Percentiles rank a stretch among this genome's conserved stretches.
These are phyloP conservation scores for Gentiana straminea DNA, from an alignment of 257 asterid species.

Conservation along the genomic window DNA sequence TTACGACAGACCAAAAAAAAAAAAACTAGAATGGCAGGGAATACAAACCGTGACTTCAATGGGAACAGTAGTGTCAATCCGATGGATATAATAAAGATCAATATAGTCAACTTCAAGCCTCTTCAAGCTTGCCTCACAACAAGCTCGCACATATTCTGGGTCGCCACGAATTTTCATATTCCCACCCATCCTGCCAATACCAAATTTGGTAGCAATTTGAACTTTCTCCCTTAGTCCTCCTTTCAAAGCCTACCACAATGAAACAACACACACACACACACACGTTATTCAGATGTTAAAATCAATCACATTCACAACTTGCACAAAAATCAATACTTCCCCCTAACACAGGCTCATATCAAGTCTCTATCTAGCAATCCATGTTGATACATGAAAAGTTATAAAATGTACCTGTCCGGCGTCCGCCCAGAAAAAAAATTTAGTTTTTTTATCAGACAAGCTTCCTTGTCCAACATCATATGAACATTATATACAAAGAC, in stretches of 20 bases:
- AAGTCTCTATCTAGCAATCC: not conserved
- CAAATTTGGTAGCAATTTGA: constrained; percentile 25
- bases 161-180: constrained; percentile 20
- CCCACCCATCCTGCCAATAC: constrained; percentile 1
- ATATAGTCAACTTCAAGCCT: constrained; percentile 22
- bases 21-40: not conserved
- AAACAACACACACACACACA: not conserved
- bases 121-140: constrained; percentile 30
- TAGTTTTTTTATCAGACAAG: too few relatives aligned
- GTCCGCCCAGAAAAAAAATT: too few relatives aligned
- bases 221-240: constrained; percentile 20
- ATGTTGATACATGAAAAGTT: not conserved
- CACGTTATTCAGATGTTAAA: not conserved
- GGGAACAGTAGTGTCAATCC: constrained; percentile 24
- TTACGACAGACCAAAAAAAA: too few relatives aligned
- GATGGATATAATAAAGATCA: constrained; percentile 30
- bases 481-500: too few relatives aligned
- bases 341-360: not conserved
- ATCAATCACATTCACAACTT: not conserved
- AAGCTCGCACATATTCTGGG: constrained; percentile 26
- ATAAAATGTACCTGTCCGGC: not conserved
- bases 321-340: not conserved
- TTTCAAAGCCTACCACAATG: constrained; percentile 18
- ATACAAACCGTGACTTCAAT: constrained; percentile 37
- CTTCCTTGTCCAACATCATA: too few relatives aligned